Base-by-base conservation (phyloP, 257 asterid genomes). In the Sherardia arvensis region DNA sequence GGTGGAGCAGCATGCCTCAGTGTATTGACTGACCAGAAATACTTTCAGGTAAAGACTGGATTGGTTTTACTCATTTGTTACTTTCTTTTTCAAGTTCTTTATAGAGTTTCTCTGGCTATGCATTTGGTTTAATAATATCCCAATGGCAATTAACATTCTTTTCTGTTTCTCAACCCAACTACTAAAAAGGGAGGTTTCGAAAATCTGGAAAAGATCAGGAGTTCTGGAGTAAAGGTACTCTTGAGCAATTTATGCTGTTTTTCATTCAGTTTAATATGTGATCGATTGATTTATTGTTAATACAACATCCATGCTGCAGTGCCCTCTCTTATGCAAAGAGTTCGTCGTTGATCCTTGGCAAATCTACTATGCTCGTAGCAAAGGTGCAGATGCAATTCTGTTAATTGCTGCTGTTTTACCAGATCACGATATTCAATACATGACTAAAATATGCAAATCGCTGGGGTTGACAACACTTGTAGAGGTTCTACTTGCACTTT, bases 1-100 rank as follows among this genome's bases (percentile, higher is more conserved):
- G 97, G 95, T 72, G 97, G 97, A 68, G 96, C 95, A 40, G 90
- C 97, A 25, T 90, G 97, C 80, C 88, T 90, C 15, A 90, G 97
- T 74, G 97, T 90, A 69, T 73, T 90, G 62, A 90, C 97, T 18
- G 97, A 87, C 68, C 75, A 69, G 71, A 90, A 90, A 76, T 90
- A 77, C 73, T 90, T 90, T 66, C 91, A 87, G 87, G 97, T 90
- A 74, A 67, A 70, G 21, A 71, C 54, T 62, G 58, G 9, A 23
- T 14, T 43, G 21, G 14, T 43, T 43, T 43, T 20, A 14, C 2
- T 43, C 51, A 30, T 5, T 47, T 33, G 0, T 26, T 54, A 48
- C 64, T 8, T 43, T 49, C 45, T 53, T 12, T 29, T 51, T 45
- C 53, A 49, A 18, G 14, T 26, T 27, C 47, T 45, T 36, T 48